Evolutionary conservation across 345 rosid genomes (phyloP), one percentile per base, ranked within the genome.

Genomic region (Aurinia saxatilis): DNA sequence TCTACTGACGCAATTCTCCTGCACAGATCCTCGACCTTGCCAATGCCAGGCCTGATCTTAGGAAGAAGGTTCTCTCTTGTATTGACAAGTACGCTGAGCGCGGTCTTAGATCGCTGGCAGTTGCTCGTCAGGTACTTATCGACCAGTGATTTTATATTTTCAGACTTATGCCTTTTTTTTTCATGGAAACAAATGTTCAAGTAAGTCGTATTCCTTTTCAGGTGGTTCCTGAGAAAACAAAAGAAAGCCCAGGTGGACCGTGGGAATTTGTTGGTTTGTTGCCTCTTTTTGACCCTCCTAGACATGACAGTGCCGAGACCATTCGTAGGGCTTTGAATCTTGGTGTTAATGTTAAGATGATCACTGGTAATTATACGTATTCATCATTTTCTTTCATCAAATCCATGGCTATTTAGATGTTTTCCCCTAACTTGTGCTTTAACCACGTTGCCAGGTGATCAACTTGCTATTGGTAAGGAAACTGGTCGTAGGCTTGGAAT

Each of bases 311-410:
- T 77, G 84, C 84, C 0, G 84, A 80, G 50, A 80, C 84, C 59
- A 80, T 80, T 60, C 84, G 81, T 27, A 65, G 81, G 44, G 84
- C 84, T 38, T 73, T 80, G 66, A 76, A 89, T 53, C 98, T 92
- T 12, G 98, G 96, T 57, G 98, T 92, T 34, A 92, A 89, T 69
- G 98, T 92, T 53, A 92, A 92, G 83, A 92, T 92, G 98, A 92
- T 92, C 50, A 92, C 98, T 1, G 90, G 92, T 85, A 14, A 47
- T 10, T 45, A 44, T 17, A 19, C 31, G 51, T 59, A 12, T n/a
- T 46, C 55, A 36, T 60, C 35, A 60, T n/a, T 1, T 10, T 41
- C 1, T 15, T 4, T 60, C 5, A 15, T 42, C 18, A 49, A 57
- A 50, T 49, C 12, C 14, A 16, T 70, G 56, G 47, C 18, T 31